Conservation (phyloP, 352 stramenopile genomes). For the Phytophthora sp. region DNA sequence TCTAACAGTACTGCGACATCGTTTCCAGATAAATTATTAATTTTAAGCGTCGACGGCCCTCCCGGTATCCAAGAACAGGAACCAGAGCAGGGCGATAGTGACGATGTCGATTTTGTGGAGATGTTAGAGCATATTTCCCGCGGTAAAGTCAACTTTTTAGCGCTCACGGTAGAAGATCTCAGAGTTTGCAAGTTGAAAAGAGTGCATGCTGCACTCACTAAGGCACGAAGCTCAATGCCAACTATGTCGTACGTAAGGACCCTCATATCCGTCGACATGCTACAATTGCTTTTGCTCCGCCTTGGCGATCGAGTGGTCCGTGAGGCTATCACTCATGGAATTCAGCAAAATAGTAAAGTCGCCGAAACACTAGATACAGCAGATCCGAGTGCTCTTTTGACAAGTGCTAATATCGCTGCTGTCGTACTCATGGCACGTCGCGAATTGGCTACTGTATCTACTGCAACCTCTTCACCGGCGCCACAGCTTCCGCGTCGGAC, state of each 20-base stretch:
- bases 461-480: neutral
- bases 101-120: constrained; percentile 25
- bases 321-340: constrained; percentile 24
- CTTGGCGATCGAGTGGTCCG: constrained; percentile 32
- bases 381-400: constrained; percentile 30
- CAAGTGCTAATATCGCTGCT: constrained; percentile 44
- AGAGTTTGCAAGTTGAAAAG: constrained; percentile 31
- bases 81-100: constrained; percentile 1
- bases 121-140: constrained; percentile 44
- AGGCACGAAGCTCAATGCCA: neutral
- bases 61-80: constrained; percentile 6
- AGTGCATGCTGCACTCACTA: constrained; percentile 33
- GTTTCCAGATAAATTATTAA: constrained; percentile 4
- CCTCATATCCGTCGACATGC: constrained; percentile 50
- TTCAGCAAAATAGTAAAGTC: constrained; percentile 25
- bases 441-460: constrained; percentile 11
- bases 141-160: constrained; percentile 34
- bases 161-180: constrained; percentile 34
- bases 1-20: neutral
- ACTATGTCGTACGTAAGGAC: constrained; percentile 38
- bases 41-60: neutral
- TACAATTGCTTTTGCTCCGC: constrained; percentile 42
- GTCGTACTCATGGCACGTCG: constrained; percentile 39
- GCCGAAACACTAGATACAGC: constrained; percentile 24
- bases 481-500: neutral